Percentiles rank a stretch among this genome's conserved stretches.
Evolutionary conservation across 2,329 filamentous ascomycete genomes (phyloP).

Genomic region (Trichoderma sp.): DNA sequence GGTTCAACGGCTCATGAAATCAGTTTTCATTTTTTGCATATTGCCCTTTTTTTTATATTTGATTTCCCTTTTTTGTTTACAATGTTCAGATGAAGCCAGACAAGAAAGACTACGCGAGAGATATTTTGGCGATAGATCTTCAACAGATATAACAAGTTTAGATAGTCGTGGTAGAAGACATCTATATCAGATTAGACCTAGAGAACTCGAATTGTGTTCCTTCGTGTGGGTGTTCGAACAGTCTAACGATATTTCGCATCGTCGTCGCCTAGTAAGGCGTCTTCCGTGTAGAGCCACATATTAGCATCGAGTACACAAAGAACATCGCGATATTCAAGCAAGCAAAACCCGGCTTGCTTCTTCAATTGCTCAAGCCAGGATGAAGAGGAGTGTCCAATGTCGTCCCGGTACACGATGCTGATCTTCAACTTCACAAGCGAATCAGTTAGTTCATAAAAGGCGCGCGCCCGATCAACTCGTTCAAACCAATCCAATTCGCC

Average conservation of each 20-base stretch:
- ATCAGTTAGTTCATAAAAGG: background rate
- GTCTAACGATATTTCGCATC: background rate
- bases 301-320: background rate
- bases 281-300: background rate
- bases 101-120: background rate
- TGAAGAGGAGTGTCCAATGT: background rate
- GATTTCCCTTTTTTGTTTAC: background rate
- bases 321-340: background rate
- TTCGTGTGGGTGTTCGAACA: background rate
- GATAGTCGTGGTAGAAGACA: background rate
- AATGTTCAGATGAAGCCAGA: background rate
- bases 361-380: background rate
- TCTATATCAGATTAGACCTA: background rate
- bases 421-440: background rate
- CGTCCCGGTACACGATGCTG: background rate
- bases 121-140: conserved; percentile 7
- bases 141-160: conserved; percentile 11
- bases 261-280: background rate
- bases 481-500: background rate
- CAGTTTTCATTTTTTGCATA: background rate
- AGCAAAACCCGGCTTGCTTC: background rate
- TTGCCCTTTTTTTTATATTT: background rate
- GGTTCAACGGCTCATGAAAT: background rate
- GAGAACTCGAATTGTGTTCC: background rate
- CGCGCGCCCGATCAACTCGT: no score